phyloP scores from a whole-genome alignment of 2,329 filamentous ascomycete species.

The Cryphonectria nitschkei region DNA sequence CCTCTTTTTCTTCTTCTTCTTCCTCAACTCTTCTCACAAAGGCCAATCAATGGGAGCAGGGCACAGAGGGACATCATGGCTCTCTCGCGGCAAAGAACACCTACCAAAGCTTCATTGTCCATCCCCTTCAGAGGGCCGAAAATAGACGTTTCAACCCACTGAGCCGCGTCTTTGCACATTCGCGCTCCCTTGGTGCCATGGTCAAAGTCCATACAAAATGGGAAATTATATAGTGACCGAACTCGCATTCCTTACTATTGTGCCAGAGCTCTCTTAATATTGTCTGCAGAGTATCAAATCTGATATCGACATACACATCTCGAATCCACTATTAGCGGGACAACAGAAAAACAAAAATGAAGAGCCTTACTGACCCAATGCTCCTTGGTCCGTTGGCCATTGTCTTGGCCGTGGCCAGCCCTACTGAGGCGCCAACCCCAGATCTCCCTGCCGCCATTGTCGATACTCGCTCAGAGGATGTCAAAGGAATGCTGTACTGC shows the following conservation, averaged over 20 bases:
- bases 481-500: constrained; percentile 9
- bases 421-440: background rate
- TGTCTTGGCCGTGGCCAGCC: background rate
- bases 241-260: constrained; percentile 13
- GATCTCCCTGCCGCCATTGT: background rate
- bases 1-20: too few relatives aligned
- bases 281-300: constrained; percentile 13
- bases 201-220: background rate
- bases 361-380: background rate
- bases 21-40: background rate
- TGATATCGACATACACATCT: background rate
- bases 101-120: background rate
- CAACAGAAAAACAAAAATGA: background rate
- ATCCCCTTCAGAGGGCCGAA: background rate
- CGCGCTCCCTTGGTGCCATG: background rate
- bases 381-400: background rate
- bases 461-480: background rate
- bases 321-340: background rate
- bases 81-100: background rate
- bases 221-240: constrained; percentile 9
- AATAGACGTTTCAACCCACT: background rate
- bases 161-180: background rate
- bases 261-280: background rate
- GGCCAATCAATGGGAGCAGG: background rate
- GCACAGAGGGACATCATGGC: background rate